Base-by-base conservation (phyloP, 2,329 filamentous ascomycete species). In the Diplodia sapinea region DNA sequence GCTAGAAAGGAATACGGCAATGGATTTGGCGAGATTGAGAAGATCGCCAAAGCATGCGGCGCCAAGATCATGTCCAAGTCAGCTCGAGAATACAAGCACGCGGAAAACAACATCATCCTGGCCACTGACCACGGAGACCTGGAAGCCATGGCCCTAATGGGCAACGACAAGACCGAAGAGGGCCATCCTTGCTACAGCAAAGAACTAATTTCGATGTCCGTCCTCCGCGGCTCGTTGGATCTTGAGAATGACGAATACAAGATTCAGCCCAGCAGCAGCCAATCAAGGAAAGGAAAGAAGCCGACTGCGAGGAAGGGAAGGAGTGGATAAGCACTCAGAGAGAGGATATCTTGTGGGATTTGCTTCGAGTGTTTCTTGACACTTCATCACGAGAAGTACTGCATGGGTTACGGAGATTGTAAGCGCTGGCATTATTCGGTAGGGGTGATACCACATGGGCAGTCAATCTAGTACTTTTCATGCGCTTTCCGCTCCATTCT, bases 221-320 rank as follows among this genome's bases (percentile, higher is more conserved):
- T 83, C 51, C 71, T 84, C 23, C 75, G 78, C n/a, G 82, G 81
- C 1, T 66, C 70, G 2, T 63, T 84, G 2, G 77, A 82, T 47
- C 70, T 79, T 0, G 73, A 79, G 0, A 76, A 73, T 65, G 73
- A 79, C 1, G 81, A 82, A 56, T 81, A 81, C 71, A 74, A 70
- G 49, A 40, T 67, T 13, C 23, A 43, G 13, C 31, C 5, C 63
- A 73, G 76, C n/a, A 62, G 66, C 31, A 52, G 36, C 20, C 40
- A 29, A 8, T 29, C 65, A 26, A 68, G 54, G 23, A 61, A 59
- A 31, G 36, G 43, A 2, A 67, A 54, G 15, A 49, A 33, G 15
- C 13, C 29, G n/a, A n/a, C 26, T 8, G 57, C 47, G 9, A 51
- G 43, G 31, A 63, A 63, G 47, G 38, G n/a, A n/a, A 63, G 20